Evolutionary conservation across 108 stramenopile genomes (phyloP).

Genomic region (Fragilaria radians): DNA sequence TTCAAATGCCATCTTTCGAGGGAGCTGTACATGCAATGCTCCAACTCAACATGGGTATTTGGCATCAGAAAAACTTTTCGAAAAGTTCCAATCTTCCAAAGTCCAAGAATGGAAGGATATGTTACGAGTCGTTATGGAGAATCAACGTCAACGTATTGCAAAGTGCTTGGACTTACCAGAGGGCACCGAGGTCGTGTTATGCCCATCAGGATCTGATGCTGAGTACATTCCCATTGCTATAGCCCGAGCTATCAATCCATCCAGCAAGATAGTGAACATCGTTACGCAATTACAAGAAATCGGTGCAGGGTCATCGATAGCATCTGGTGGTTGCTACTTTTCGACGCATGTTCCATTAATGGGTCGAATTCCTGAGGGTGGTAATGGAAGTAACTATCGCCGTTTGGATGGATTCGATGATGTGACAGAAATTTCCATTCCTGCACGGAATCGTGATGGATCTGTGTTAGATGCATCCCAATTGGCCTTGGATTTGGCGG

Average conservation of each 20-base stretch:
- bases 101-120: slow-evolving; percentile 13
- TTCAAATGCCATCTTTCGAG: slow-evolving; percentile 44
- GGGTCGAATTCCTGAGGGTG: slow-evolving; percentile 38
- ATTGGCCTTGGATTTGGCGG: slow-evolving; percentile 29
- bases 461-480: slow-evolving; percentile 41
- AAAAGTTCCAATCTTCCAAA: slow-evolving; percentile 10
- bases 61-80: slow-evolving; percentile 48
- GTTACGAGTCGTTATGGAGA: slow-evolving; percentile 30
- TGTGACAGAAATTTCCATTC: slow-evolving; percentile 30
- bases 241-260: slow-evolving; percentile 39
- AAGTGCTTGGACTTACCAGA: slow-evolving; percentile 36
- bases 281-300: slow-evolving; percentile 54
- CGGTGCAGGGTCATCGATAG: slow-evolving; percentile 52
- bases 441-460: slow-evolving; percentile 41
- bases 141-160: slow-evolving; percentile 41
- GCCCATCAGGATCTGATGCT: slow-evolving; percentile 61
- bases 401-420: slow-evolving; percentile 41
- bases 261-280: slow-evolving; percentile 39
- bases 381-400: too few relatives aligned
- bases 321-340: slow-evolving; percentile 49
- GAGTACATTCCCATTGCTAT: slow-evolving; percentile 66
- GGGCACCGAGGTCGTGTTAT: slow-evolving; percentile 49
- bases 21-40: slow-evolving; percentile 64
- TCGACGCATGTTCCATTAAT: slow-evolving; percentile 56
- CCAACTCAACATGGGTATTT: slow-evolving; percentile 54